Evolutionary conservation across 331 rosid species (phyloP), one percentile per base, ranked within the genome.

Genomic region (Quercus phellos): DNA sequence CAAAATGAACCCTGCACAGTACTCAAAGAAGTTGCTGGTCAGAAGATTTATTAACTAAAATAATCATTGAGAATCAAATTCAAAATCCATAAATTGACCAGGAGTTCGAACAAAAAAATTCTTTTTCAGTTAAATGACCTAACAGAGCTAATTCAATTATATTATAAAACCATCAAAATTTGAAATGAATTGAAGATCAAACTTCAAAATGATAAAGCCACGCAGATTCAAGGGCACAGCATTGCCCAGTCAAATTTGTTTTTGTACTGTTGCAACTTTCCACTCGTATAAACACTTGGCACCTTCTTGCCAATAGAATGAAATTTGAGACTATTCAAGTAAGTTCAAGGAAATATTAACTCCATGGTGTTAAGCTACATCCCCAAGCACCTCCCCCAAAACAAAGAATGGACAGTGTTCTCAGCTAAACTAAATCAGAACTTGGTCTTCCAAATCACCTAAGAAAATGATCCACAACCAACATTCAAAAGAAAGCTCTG

Each of bases 1-100:
- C 82, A 86, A 78, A 85, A 89, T 76, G 76, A 91, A 53, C 42
- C 84, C 96, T 90, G 88, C 79, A 78, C 35, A 55, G 78, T 55
- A 55, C 30, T 43, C 70, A 35, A 22, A 58, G 22, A 66, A 46
- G 11, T 34, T 84, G 70, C 29, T 83, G 60, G 72, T 70, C 72
- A 83, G 60, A 51, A 55, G 24, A 42, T 61, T 51, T 73, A 30
- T 59, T 4, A 67, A 32, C 54, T 35, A 60, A 16, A 67, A 55
- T n/a, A 68, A 67, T 46, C 21, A n/a, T 27, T 9, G 34, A 73
- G 2, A 54, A 42, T 60, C 51, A 18, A 32, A 72, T n/a, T n/a
- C 9, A 61, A 12, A 26, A 3, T 61, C 68, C 68, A 68, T 18
- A n/a, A 38, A 66, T 9, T 2, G 24, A 38, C 71, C 13, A 10